A percentile compares a stretch with the other conserved stretches of the same genome.
Conservation (phyloP, 768 basidiomycete species). For the Boletus patriciae region DNA sequence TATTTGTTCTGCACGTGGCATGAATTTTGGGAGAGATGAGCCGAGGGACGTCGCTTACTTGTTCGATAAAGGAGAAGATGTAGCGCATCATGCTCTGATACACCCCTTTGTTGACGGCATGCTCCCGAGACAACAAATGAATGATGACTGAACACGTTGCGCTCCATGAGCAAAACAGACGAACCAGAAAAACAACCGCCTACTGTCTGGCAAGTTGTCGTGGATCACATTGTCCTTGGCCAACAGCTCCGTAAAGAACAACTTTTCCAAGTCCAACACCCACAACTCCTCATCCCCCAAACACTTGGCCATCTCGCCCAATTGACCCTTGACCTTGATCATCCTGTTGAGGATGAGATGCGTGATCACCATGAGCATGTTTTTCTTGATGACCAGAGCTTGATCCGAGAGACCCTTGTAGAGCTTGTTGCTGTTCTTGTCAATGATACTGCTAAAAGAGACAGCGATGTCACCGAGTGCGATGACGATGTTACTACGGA, state of each 20-base stretch:
- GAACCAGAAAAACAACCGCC: slow-evolving; percentile 18
- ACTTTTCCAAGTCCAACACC: slow-evolving; percentile 90
- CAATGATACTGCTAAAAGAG: slow-evolving; percentile 95
- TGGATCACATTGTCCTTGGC: slow-evolving; percentile 99
- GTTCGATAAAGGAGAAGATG: slow-evolving; percentile 96
- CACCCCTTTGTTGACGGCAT: slow-evolving; percentile 87
- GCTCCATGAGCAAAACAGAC: slow-evolving; percentile 5
- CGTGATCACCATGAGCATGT: slow-evolving; percentile 97
- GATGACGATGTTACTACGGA: slow-evolving; percentile 95
- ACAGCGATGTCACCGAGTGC: slow-evolving; percentile 97
- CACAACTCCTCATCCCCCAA: slow-evolving; percentile 86
- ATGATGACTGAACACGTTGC: slow-evolving; percentile 68
- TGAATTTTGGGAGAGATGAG: neutral
- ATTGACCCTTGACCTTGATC: slow-evolving; percentile 99
- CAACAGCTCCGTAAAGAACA: slow-evolving; percentile 95
- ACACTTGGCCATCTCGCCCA: slow-evolving; percentile 99
- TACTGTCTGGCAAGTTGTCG: slow-evolving; percentile 96
- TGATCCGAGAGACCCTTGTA: slow-evolving; percentile 91
- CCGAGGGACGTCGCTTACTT: slow-evolving; percentile 47
- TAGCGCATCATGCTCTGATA: slow-evolving; percentile 94
- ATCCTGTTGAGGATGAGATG: slow-evolving; percentile 97
- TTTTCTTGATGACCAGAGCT: slow-evolving; percentile 93
- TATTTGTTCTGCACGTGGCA: slow-evolving; percentile 79
- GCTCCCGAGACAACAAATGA: slow-evolving; percentile 86
- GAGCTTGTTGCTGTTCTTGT: slow-evolving; percentile 94